Percentiles rank a stretch among this genome's conserved stretches.
These are phyloP conservation scores for Puccinia sorghi DNA, from an alignment of 1,284 basidiomycete species.

Conservation along the genomic window DNA sequence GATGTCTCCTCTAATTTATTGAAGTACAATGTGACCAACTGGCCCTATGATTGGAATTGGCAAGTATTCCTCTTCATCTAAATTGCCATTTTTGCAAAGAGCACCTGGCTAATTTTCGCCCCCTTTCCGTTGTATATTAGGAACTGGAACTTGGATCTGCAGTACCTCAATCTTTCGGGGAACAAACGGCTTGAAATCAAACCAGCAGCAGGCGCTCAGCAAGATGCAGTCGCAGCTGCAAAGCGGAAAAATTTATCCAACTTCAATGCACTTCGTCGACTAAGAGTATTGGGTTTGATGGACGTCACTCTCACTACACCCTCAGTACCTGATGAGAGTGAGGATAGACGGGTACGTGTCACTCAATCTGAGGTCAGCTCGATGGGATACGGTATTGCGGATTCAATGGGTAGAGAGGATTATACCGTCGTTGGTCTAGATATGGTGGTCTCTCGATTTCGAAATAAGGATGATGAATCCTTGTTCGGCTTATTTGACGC, in stretches of 20 bases:
- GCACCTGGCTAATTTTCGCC: constrained; percentile 1
- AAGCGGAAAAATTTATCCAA: constrained; percentile 68
- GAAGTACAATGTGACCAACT: constrained; percentile 98
- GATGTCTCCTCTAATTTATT: constrained; percentile 93
- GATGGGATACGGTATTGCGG: constrained; percentile 96
- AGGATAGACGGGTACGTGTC: constrained; percentile 87
- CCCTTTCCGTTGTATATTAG: constrained; percentile 60
- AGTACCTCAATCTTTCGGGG: constrained; percentile 83
- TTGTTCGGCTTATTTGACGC: constrained; percentile 90
- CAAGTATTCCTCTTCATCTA: constrained; percentile 59
- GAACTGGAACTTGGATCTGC: constrained; percentile 93
- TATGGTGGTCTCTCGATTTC: constrained; percentile 89
- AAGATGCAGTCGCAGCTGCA: constrained; percentile 60
- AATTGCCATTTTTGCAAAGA: neutral
- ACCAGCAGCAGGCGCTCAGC: constrained; percentile 62
- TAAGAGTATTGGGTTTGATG: constrained; percentile 92
- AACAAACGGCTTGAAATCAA: constrained; percentile 87
- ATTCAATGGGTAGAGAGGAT: constrained; percentile 78
- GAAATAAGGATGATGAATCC: constrained; percentile 75
- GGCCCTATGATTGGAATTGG: constrained; percentile 99
- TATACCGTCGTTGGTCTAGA: constrained; percentile 65
- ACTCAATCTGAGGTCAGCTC: constrained; percentile 85
- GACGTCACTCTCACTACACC: constrained; percentile 88
- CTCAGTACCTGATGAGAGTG: constrained; percentile 84
- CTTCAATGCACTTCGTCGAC: constrained; percentile 77